Evolutionary conservation across 345 rosid species (phyloP), one percentile per base, ranked within the genome.

Genomic region (Angophora floribunda): DNA sequence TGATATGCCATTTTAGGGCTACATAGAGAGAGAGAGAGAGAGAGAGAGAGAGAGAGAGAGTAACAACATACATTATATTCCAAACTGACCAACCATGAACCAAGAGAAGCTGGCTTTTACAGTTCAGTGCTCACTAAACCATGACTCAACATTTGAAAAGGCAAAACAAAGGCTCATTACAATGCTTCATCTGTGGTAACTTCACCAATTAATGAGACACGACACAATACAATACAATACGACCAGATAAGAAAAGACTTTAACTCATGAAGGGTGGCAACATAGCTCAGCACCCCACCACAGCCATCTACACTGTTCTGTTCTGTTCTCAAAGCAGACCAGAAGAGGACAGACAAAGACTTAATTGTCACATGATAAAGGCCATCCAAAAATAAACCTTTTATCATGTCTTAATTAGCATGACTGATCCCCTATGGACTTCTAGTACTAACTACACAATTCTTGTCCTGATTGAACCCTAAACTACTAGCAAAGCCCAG

Each of bases 231-330:
- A 75, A 36, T 36, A 41, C 84, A 75, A 75, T 49, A 44, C 84
- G 41, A 19, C 28, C 14, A 19, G 49, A 75, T 19, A 19, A 19
- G 45, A 75, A 75, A 41, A 41, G 49, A 75, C 84, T 9, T 75
- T 75, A 80, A 88, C 93, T 89, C 92, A 91, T 93, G 86, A 51
- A 47, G 86, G 86, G 15, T 51, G 86, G 61, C 8, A 10, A 75
- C 49, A 16, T 49, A 24, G 15, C 45, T 26, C 47, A 51, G 28
- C 28, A n/a, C 52, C 59, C 44, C 59, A n/a, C 26, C 86, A 51
- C 44, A 50, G 49, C 51, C 67, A 86, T 13, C 57, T 55, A 55
- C 47, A 30, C 11, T 55, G 65, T 19, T 86, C 67, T 24, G 84
- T 36, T 55, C 87, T 86, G 45, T 52, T 21, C 61, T 13, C 15